A percentile compares a stretch with the other conserved stretches of the same genome.
These are phyloP conservation scores for Mortierella sp. DNA, from an alignment of 371 early-diverging fungal species.

Conservation along the genomic window DNA sequence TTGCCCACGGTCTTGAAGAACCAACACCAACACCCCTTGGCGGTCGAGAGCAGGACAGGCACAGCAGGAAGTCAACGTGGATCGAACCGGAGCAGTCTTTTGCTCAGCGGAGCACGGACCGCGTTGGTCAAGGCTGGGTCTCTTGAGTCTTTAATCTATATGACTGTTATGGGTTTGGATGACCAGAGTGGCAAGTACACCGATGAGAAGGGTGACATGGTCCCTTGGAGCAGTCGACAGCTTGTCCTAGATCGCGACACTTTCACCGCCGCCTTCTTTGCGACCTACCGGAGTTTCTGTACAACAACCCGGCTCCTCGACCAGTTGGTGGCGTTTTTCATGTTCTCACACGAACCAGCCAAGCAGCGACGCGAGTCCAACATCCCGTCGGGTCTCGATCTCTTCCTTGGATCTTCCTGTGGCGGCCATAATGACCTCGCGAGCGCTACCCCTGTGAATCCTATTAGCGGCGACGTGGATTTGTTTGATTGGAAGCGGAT, in stretches of 20 bases:
- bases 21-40: conserved; percentile 4
- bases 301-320: conserved; percentile 64
- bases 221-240: conserved; percentile 42
- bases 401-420: conserved; percentile 15
- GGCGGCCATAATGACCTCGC: conserved; percentile 4
- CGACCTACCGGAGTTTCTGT: conserved; percentile 70
- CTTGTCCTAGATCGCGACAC: conserved; percentile 64
- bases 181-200: conserved; percentile 58
- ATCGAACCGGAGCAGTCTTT: conserved; percentile 25
- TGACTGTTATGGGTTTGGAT: conserved; percentile 65
- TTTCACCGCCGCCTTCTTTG: conserved; percentile 66
- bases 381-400: conserved; percentile 31
- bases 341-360: conserved; percentile 49
- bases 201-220: conserved; percentile 63
- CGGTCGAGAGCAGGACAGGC: neutral
- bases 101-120: conserved; percentile 22
- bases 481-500: conserved; percentile 61
- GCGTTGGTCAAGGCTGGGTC: conserved; percentile 67
- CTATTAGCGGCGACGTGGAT: neutral
- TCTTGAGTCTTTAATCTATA: conserved; percentile 66
- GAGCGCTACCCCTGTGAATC: neutral
- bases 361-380: conserved; percentile 13
- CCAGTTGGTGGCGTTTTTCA: conserved; percentile 62
- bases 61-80: neutral
- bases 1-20: neutral